Evolutionary conservation across 192 early-diverging fungal species (phyloP).

Genomic region (Dispira parvispora): DNA sequence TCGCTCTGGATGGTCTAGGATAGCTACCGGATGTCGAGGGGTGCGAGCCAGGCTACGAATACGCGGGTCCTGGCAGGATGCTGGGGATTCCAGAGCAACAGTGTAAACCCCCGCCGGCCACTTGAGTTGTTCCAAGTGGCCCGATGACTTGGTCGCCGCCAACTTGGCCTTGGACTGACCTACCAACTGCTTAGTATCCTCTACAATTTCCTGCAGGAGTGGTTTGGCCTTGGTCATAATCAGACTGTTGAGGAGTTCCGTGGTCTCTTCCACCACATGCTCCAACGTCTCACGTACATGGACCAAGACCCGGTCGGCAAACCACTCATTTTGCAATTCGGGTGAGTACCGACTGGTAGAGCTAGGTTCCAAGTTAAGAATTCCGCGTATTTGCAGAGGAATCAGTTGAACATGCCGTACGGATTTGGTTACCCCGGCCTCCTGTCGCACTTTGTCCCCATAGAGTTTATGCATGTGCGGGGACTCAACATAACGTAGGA

Average conservation of each 20-base stretch:
- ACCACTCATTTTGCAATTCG: background rate
- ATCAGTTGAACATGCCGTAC: constrained; percentile 24
- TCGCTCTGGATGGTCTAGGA: background rate
- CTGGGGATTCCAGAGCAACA: background rate
- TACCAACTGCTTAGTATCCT: background rate
- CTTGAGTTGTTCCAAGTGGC: constrained; percentile 21
- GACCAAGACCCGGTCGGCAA: background rate
- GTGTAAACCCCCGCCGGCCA: constrained; percentile 13
- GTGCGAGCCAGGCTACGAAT: constrained; percentile 14
- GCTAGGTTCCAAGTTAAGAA: constrained; percentile 7
- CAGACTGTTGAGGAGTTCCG: constrained; percentile 2
- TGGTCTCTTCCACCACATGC: constrained; percentile 19
- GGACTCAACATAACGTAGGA: constrained; percentile 73
- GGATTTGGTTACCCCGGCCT: constrained; percentile 51
- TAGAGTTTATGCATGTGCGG: constrained; percentile 87
- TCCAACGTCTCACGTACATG: constrained; percentile 8
- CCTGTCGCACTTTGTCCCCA: constrained; percentile 64
- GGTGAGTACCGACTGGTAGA: background rate
- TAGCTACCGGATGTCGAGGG: constrained; percentile 16
- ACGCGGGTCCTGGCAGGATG: background rate
- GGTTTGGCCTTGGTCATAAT: background rate
- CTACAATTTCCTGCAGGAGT: background rate
- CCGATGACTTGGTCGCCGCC: constrained; percentile 20
- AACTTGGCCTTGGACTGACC: constrained; percentile 20
- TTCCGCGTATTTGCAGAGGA: constrained; percentile 2